Conservation (phyloP, 1,284 basidiomycete species). For the Meira miltonrushii region DNA sequence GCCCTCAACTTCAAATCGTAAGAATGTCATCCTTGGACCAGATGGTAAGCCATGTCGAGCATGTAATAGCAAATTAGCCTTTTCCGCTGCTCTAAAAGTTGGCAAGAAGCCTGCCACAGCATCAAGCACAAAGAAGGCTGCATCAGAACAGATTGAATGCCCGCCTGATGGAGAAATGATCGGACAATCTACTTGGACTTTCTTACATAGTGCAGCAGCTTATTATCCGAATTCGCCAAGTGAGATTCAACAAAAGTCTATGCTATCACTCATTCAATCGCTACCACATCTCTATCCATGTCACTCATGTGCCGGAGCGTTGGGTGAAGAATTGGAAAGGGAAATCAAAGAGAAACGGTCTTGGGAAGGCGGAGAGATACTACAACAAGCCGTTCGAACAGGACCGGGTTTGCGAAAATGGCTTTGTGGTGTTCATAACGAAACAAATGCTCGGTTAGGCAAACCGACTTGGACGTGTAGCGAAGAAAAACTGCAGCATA, state of each 20-base stretch:
- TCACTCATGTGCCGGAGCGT: conserved; percentile 36
- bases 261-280: conserved; percentile 35
- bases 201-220: conserved; percentile 46
- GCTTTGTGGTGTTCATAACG: conserved; percentile 49
- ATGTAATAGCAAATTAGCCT: conserved; percentile 46
- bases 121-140: background rate
- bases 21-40: conserved; percentile 38
- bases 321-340: conserved; percentile 32
- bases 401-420: conserved; percentile 32
- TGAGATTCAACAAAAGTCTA: conserved; percentile 29
- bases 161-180: conserved; percentile 48
- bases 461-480: conserved; percentile 40
- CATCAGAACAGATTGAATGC: conserved; percentile 15
- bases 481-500: conserved; percentile 27
- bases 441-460: conserved; percentile 45
- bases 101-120: background rate
- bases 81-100: conserved; percentile 38
- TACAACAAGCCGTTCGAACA: conserved; percentile 16
- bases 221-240: conserved; percentile 44
- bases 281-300: conserved; percentile 47
- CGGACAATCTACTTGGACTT: conserved; percentile 44
- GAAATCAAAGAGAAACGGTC: conserved; percentile 15
- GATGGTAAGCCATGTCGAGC: conserved; percentile 51
- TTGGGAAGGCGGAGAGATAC: conserved; percentile 7
- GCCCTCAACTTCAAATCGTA: too few relatives aligned